Conservation (phyloP, 768 basidiomycete genomes). For the Cyclocybe aegerita region DNA sequence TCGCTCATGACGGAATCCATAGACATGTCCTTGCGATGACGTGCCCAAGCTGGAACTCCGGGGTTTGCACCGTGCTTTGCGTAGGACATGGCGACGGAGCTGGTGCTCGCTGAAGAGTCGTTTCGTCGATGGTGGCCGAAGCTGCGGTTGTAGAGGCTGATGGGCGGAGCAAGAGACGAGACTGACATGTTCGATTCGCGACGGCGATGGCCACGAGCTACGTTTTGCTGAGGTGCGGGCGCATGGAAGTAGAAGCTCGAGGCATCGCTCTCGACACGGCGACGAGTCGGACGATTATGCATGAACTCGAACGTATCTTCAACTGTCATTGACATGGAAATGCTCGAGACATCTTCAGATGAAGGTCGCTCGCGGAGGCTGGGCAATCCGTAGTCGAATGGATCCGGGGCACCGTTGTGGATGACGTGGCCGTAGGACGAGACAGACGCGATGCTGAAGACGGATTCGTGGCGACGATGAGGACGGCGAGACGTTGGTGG, state of each 20-base stretch:
- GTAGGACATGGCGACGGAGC: conserved; percentile 58
- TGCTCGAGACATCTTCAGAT: conserved; percentile 54
- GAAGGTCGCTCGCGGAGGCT: conserved; percentile 54
- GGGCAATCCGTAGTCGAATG: conserved; percentile 69
- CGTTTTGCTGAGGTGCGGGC: conserved; percentile 22
- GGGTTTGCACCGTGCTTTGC: conserved; percentile 52
- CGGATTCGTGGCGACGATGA: conserved; percentile 54
- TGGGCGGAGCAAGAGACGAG: conserved; percentile 58
- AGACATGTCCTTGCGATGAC: conserved; percentile 55
- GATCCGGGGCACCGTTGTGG: conserved; percentile 62
- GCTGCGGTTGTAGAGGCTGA: conserved; percentile 73
- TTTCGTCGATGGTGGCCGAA: conserved; percentile 49
- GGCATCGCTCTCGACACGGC: conserved; percentile 72
- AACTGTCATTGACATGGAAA: conserved; percentile 54
- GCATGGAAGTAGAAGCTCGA: conserved; percentile 77
- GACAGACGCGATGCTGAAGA: conserved; percentile 75
- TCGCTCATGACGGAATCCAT: conserved; percentile 69
- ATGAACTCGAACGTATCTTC: conserved; percentile 78
- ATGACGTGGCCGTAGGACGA: conserved; percentile 76
- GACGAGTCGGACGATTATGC: conserved; percentile 25
- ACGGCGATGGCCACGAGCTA: conserved; percentile 50
- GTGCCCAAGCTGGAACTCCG: conserved; percentile 59
- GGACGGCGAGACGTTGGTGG: conserved; percentile 35
- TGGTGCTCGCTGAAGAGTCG: conserved; percentile 59
- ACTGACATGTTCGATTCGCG: conserved; percentile 63